Conservation (phyloP, 208 protist genomes). For the Herpetomonas tarakana region DNA sequence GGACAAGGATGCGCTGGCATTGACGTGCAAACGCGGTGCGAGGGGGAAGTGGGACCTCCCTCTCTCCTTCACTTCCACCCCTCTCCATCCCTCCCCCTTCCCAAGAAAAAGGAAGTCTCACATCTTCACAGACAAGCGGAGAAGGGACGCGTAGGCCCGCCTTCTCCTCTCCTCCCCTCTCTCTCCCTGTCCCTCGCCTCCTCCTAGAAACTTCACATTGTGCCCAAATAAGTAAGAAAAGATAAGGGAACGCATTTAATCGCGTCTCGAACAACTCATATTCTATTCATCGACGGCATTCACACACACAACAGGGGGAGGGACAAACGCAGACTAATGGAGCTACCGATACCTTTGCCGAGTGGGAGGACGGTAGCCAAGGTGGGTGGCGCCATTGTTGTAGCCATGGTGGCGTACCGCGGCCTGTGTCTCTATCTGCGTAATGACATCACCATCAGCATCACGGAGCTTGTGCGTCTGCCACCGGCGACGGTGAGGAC, state of each 20-base stretch:
- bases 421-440: constrained; percentile 42
- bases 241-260: too few relatives aligned
- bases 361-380: constrained; percentile 17
- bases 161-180: constrained; percentile 10
- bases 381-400: constrained; percentile 17
- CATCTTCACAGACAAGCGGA: background rate
- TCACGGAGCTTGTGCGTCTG: constrained; percentile 77
- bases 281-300: too few relatives aligned
- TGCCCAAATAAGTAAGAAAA: background rate
- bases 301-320: too few relatives aligned
- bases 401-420: constrained; percentile 41
- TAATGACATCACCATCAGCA: constrained; percentile 70
- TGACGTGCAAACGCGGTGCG: background rate
- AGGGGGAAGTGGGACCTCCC: too few relatives aligned
- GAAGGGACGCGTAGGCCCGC: background rate
- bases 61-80: too few relatives aligned
- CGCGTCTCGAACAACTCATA: too few relatives aligned
- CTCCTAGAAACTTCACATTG: background rate
- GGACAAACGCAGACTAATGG: constrained; percentile 5
- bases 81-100: too few relatives aligned
- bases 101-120: too few relatives aligned
- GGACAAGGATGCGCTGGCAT: background rate
- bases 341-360: constrained; percentile 6
- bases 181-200: background rate
- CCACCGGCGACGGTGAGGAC: constrained; percentile 17